A percentile compares a stretch with the other conserved stretches of the same genome.
Conservation (phyloP, 805 yeast genomes). For the Scheffersomyces ergatensis region DNA sequence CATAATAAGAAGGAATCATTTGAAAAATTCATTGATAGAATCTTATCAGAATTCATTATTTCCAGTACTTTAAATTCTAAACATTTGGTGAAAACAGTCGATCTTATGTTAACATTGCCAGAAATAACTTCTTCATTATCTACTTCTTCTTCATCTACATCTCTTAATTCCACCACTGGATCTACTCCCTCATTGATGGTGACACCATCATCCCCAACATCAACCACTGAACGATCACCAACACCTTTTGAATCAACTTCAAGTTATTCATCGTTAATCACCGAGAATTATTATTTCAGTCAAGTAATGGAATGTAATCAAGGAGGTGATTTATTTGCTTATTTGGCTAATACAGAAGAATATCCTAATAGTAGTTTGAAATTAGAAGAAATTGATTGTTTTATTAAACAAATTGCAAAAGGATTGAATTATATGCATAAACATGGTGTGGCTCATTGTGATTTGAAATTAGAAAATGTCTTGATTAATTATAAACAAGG, state of each 20-base stretch:
- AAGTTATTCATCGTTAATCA: neutral
- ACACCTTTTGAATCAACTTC: neutral
- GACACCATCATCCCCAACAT: neutral
- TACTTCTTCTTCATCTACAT: neutral
- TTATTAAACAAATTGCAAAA: conserved; percentile 78
- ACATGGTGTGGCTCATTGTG: conserved; percentile 93
- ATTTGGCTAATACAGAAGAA: conserved; percentile 17
- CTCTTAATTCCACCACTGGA: neutral
- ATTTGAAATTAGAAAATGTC: conserved; percentile 85
- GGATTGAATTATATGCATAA: conserved; percentile 85
- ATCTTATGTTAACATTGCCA: conserved; percentile 52
- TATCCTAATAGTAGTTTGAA: conserved; percentile 11
- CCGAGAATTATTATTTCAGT: conserved; percentile 15
- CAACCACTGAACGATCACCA: neutral
- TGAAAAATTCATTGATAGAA: conserved; percentile 61
- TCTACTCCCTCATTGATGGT: too few relatives aligned
- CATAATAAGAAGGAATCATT: conserved; percentile 20
- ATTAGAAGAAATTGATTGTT: conserved; percentile 78
- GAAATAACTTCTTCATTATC: neutral
- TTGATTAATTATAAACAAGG: conserved; percentile 34
- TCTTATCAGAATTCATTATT: conserved; percentile 88
- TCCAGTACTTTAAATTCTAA: conserved; percentile 72
- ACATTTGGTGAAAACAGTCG: conserved; percentile 76
- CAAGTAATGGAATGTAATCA: conserved; percentile 39
- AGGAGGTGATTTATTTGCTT: conserved; percentile 36